These are phyloP conservation scores for Auricularia heimuer DNA, from an alignment of 768 basidiomycete genomes.

Conservation along the genomic window DNA sequence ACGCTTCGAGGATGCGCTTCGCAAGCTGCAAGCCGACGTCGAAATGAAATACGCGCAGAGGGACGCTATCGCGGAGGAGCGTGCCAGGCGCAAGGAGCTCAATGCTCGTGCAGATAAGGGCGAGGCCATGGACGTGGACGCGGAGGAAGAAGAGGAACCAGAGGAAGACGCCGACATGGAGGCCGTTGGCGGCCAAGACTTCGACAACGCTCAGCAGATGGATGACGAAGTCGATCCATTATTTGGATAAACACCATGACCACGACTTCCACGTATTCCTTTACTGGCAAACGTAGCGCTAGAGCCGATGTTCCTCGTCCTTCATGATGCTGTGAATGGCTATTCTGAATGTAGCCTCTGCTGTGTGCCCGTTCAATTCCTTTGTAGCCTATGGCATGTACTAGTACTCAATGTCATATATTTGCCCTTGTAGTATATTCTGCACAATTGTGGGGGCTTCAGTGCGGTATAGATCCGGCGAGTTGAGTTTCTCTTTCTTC, in stretches of 20 bases:
- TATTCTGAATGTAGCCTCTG: too few relatives aligned
- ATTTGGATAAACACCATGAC: neutral
- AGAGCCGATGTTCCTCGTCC: too few relatives aligned
- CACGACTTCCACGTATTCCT: neutral
- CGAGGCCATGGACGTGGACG: constrained; percentile 27
- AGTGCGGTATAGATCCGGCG: too few relatives aligned
- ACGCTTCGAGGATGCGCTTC: constrained; percentile 88
- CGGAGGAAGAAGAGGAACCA: constrained; percentile 29
- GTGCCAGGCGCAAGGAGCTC: constrained; percentile 35
- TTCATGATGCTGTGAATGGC: too few relatives aligned
- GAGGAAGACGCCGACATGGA: constrained; percentile 23
- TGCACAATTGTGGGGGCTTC: too few relatives aligned
- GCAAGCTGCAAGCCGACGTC: constrained; percentile 76
- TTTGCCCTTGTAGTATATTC: too few relatives aligned
- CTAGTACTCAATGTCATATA: too few relatives aligned
- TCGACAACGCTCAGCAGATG: neutral
- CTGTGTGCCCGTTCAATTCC: too few relatives aligned
- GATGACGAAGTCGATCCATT: constrained; percentile 2
- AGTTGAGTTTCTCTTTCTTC: too few relatives aligned
- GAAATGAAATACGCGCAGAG: constrained; percentile 76
- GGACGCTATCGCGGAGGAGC: constrained; percentile 70
- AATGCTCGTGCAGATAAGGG: constrained; percentile 25
- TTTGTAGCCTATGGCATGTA: too few relatives aligned
- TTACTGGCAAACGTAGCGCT: too few relatives aligned
- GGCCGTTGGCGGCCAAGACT: constrained; percentile 1